Evolutionary conservation across 305 asterid species (phyloP), one percentile per base, ranked within the genome.

Genomic region (Plantago coronopus): DNA sequence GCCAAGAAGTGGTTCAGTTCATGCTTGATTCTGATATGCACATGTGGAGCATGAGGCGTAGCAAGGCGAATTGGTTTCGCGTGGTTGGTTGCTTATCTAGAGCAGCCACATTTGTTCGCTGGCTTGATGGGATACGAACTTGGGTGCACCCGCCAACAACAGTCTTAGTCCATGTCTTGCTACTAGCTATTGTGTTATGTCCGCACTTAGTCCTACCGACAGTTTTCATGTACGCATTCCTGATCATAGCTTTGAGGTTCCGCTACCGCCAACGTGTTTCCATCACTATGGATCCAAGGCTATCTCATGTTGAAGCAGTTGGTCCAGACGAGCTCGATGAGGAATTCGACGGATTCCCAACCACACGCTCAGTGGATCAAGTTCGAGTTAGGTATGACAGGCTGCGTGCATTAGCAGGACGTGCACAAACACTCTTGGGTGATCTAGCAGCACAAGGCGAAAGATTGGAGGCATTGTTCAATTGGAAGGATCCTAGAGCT

Each of bases 41-140:
- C 57, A 79, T 85, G 76, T 91, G 96, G 97, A 91, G 96, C 79
- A 82, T 91, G 95, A 78, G 97, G 59, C 69, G 95, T 7, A 85
- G 97, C 78, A 91, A 91, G 82, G 95, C 96, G 0, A 91, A 91
- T 54, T 91, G 94, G 94, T 85, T 87, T 55, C 71, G 97, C 7
- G 81, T 91, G 4, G 74, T 83, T 0, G 84, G 95, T 7, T 85
- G 94, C 75, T 65, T 87, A 48, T 83, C 95, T 0, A 73, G 71
- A 56, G 88, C 82, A 2, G 95, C 91, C 63, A 61, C 81, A 0
- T 61, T 85, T 8, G 83, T 68, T 0, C 65, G 88, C 0, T 85
- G 96, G 96, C 69, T 85, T 7, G 85, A 88, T 0, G 86, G 88
- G 25, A 83, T 91, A 25, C 77, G 79, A 3, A 83, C 76, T 0